Evolutionary conservation across 2,329 filamentous ascomycete genomes (phyloP).

Genomic region (Alternaria gaisen): DNA sequence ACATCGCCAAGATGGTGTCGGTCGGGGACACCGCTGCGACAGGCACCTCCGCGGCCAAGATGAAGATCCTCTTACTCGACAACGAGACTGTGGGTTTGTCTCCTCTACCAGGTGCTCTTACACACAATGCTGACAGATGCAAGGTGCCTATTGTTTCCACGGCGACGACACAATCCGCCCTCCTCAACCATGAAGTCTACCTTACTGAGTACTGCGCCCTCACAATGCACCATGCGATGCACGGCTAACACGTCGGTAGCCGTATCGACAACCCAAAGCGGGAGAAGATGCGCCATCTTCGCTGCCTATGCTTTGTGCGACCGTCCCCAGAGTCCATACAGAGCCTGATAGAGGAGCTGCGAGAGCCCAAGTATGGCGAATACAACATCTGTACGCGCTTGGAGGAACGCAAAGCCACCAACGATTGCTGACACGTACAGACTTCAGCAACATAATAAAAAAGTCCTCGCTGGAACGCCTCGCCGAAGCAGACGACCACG

Average conservation of each 20-base stretch:
- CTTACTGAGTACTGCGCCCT: conserved; percentile 74
- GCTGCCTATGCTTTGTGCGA: conserved; percentile 91
- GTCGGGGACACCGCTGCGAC: conserved; percentile 75
- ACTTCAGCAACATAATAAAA: conserved; percentile 97
- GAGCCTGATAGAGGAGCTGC: conserved; percentile 90
- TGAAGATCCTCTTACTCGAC: conserved; percentile 97
- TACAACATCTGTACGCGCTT: conserved; percentile 77
- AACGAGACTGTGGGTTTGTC: conserved; percentile 78
- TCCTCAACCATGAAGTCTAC: conserved; percentile 96
- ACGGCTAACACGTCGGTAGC: conserved; percentile 47
- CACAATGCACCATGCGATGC: conserved; percentile 6
- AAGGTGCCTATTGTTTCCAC: conserved; percentile 90
- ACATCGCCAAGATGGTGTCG: conserved; percentile 95
- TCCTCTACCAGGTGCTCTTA: conserved; percentile 37
- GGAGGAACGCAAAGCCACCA: background rate
- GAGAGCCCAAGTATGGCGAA: conserved; percentile 96
- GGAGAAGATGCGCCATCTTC: conserved; percentile 97
- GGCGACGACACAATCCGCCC: conserved; percentile 91
- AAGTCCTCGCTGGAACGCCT: conserved; percentile 94
- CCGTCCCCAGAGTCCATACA: conserved; percentile 94
- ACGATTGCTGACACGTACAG: conserved; percentile 49
- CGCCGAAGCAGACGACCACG: conserved; percentile 96
- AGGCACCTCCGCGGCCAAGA: conserved; percentile 80
- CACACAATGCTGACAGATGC: conserved; percentile 24
- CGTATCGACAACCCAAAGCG: conserved; percentile 87